phyloP scores from a whole-genome alignment of 805 yeast genomes.

The Metschnikowia borealis region DNA sequence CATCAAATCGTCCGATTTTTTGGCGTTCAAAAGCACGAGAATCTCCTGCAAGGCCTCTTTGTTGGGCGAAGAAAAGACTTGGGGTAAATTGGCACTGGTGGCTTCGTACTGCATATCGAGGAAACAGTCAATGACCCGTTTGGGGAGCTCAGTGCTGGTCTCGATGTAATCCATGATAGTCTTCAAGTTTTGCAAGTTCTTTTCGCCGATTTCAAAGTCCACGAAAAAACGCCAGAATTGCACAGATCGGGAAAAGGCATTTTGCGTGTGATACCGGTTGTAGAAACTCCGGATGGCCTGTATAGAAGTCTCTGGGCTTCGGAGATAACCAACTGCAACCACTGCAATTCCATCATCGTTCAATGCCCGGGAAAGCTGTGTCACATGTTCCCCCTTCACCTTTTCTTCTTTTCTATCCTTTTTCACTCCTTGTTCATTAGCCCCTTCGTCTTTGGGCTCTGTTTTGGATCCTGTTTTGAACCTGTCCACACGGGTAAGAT shows the following conservation, averaged over 20 bases:
- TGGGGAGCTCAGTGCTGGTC: conserved; percentile 45
- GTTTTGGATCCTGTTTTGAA: conserved; percentile 8
- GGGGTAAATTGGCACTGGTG: conserved; percentile 20
- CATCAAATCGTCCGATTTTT: conserved; percentile 25
- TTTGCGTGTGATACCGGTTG: conserved; percentile 24
- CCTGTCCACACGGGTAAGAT: conserved; percentile 19
- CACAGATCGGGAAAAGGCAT: conserved; percentile 35
- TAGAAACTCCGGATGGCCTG: conserved; percentile 23
- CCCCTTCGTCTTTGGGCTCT: background rate
- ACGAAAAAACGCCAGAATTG: conserved; percentile 57
- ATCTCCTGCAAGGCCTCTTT: conserved; percentile 14
- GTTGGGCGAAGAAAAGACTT: conserved; percentile 12
- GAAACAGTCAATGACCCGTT: conserved; percentile 43
- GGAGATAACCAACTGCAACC: conserved; percentile 22
- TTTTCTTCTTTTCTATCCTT: background rate
- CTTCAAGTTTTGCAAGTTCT: conserved; percentile 43
- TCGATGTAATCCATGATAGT: conserved; percentile 45
- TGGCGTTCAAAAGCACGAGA: conserved; percentile 17
- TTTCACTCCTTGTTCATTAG: background rate
- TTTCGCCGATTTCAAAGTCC: conserved; percentile 44
- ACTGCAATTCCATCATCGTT: conserved; percentile 41
- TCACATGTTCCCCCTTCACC: background rate
- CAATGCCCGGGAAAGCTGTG: conserved; percentile 25
- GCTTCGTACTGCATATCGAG: conserved; percentile 24
- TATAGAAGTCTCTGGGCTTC: conserved; percentile 24